phyloP scores from a whole-genome alignment of 2,329 filamentous ascomycete species.

The Fusarium poae region DNA sequence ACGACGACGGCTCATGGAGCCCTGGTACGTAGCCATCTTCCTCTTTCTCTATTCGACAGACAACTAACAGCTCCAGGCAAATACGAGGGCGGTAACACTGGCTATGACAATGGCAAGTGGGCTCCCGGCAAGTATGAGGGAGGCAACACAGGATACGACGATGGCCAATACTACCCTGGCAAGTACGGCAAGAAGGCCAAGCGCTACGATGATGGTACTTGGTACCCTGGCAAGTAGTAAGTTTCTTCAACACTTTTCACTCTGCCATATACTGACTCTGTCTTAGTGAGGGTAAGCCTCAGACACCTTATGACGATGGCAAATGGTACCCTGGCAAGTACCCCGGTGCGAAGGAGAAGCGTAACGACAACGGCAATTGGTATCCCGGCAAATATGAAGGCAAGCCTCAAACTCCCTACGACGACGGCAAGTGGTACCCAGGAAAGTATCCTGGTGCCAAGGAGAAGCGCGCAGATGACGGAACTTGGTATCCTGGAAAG shows the following conservation, averaged over 20 bases:
- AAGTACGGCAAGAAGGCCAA: slow-evolving; percentile 8
- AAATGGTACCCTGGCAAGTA: slow-evolving; percentile 23
- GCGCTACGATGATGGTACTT: slow-evolving; percentile 18
- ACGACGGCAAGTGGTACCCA: not conserved
- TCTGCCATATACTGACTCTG: not conserved
- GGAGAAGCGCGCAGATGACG: too few relatives aligned
- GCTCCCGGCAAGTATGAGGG: slow-evolving; percentile 35
- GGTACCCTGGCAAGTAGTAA: slow-evolving; percentile 29
- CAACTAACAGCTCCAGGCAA: slow-evolving; percentile 7
- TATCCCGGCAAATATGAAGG: too few relatives aligned
- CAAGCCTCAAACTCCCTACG: too few relatives aligned
- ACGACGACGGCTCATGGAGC: slow-evolving; percentile 34
- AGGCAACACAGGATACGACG: not conserved
- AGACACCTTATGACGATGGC: not conserved
- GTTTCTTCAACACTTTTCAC: not conserved
- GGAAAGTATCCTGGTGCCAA: too few relatives aligned
- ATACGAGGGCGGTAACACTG: slow-evolving; percentile 22
- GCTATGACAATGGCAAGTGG: slow-evolving; percentile 23
- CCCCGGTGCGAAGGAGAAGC: not conserved
- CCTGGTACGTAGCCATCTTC: not conserved
- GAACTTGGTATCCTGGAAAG: slow-evolving; percentile 9
- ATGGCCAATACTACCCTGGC: slow-evolving; percentile 13
- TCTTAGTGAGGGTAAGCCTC: slow-evolving; percentile 2
- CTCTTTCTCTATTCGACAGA: fast-evolving
- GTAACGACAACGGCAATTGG: not conserved